phyloP scores from a whole-genome alignment of 805 yeast genomes.

The Spencermartinsiella europaea region DNA sequence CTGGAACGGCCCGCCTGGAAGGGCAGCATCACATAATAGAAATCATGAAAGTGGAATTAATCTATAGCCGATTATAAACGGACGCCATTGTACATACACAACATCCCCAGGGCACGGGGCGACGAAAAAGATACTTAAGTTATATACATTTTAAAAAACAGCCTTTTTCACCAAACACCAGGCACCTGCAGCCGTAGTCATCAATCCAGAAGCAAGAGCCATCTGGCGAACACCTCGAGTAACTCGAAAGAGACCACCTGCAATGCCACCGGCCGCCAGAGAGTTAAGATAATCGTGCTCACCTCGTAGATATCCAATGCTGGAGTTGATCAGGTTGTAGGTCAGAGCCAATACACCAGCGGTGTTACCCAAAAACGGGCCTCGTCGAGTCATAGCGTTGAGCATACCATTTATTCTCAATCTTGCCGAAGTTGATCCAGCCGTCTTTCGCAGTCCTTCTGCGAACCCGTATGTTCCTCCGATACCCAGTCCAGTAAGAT shows the following conservation, averaged over 20 bases:
- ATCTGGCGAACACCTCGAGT: slow-evolving; percentile 81
- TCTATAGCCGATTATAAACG: no score
- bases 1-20: no score
- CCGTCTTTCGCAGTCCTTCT: slow-evolving; percentile 78
- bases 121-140: no score
- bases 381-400: slow-evolving; percentile 89
- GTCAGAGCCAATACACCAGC: slow-evolving; percentile 91
- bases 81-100: no score
- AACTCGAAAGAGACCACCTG: slow-evolving; percentile 88
- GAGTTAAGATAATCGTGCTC: slow-evolving; percentile 84
- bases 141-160: slow-evolving; percentile 20
- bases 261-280: slow-evolving; percentile 78
- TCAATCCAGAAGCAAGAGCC: slow-evolving; percentile 78
- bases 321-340: slow-evolving; percentile 78
- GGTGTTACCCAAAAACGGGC: slow-evolving; percentile 91
- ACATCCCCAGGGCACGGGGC: no score
- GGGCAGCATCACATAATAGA: no score
- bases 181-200: slow-evolving; percentile 84
- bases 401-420: slow-evolving; percentile 83
- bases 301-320: slow-evolving; percentile 77
- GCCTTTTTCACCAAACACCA: slow-evolving; percentile 78
- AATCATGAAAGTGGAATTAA: no score
- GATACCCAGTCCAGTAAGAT: slow-evolving; percentile 70
- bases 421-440: slow-evolving; percentile 69
- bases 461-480: slow-evolving; percentile 89